These are phyloP conservation scores for Obba rivulosa DNA, from an alignment of 768 basidiomycete species.

Conservation along the genomic window DNA sequence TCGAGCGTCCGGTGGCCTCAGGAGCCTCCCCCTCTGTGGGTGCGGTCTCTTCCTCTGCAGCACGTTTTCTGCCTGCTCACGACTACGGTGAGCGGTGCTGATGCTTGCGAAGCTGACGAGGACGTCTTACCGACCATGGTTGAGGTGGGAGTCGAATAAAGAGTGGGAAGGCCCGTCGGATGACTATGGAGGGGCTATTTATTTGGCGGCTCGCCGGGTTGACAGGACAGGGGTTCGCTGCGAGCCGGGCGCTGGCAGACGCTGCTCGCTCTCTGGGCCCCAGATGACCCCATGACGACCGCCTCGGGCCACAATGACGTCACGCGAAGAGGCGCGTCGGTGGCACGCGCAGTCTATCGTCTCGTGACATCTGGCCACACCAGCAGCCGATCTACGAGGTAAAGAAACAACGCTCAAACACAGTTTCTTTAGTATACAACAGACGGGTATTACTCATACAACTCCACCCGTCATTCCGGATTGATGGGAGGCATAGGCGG, in stretches of 20 bases:
- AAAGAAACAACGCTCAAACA: too few relatives aligned
- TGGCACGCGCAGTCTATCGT: conserved; percentile 3
- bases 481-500: conserved; percentile 58
- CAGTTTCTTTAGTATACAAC: too few relatives aligned
- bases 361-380: too few relatives aligned
- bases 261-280: too few relatives aligned
- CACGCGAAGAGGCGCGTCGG: conserved; percentile 23
- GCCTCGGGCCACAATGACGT: conserved; percentile 25
- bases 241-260: too few relatives aligned
- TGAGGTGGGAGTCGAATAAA: conserved; percentile 2
- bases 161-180: background rate
- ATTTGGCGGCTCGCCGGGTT: background rate
- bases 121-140: conserved; percentile 9
- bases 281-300: conserved; percentile 22
- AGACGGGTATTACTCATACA: too few relatives aligned
- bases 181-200: background rate
- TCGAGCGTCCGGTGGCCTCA: conserved; percentile 13
- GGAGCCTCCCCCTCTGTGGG: conserved; percentile 9
- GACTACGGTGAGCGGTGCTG: background rate
- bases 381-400: too few relatives aligned
- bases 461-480: conserved; percentile 31
- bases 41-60: conserved; percentile 15
- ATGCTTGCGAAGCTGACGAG: background rate
- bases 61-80: conserved; percentile 18
- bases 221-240: conserved; percentile 1